phyloP scores from a whole-genome alignment of 345 rosid species.

The Pelargonium nanum region DNA sequence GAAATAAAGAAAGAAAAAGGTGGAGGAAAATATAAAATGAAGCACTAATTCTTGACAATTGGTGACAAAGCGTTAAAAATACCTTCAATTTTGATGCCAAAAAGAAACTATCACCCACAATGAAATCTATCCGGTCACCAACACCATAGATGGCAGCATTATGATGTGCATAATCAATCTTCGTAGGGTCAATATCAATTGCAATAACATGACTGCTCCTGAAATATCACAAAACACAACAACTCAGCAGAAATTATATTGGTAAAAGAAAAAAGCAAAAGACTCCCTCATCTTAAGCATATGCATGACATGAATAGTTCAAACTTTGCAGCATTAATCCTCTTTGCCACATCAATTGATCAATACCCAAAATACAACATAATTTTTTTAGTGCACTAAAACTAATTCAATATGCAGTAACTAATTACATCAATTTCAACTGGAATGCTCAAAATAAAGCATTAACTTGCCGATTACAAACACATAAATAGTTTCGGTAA shows the following conservation, averaged over 20 bases:
- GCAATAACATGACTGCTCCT: constrained; percentile 72
- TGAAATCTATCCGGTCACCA: constrained; percentile 62
- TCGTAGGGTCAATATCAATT: constrained; percentile 69
- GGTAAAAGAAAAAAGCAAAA: background rate
- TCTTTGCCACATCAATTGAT: too few relatives aligned
- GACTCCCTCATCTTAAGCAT: background rate
- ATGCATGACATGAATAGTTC: background rate
- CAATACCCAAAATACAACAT: too few relatives aligned
- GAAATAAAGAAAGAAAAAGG: background rate
- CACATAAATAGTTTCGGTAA: too few relatives aligned
- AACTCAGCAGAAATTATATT: constrained; percentile 6
- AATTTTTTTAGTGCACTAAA: too few relatives aligned
- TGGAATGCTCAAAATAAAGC: too few relatives aligned
- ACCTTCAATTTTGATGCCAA: constrained; percentile 74
- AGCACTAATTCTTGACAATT: constrained; percentile 1
- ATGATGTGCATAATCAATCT: constrained; percentile 66
- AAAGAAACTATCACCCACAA: constrained; percentile 61
- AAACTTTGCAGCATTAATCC: too few relatives aligned
- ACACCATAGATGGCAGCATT: constrained; percentile 82
- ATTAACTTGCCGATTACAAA: too few relatives aligned
- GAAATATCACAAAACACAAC: constrained; percentile 19
- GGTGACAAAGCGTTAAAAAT: constrained; percentile 4
- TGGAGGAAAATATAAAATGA: background rate
- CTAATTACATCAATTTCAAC: too few relatives aligned
- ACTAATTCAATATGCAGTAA: too few relatives aligned